phyloP scores from a whole-genome alignment of 106 monocot species.

The Acorus calamus region DNA sequence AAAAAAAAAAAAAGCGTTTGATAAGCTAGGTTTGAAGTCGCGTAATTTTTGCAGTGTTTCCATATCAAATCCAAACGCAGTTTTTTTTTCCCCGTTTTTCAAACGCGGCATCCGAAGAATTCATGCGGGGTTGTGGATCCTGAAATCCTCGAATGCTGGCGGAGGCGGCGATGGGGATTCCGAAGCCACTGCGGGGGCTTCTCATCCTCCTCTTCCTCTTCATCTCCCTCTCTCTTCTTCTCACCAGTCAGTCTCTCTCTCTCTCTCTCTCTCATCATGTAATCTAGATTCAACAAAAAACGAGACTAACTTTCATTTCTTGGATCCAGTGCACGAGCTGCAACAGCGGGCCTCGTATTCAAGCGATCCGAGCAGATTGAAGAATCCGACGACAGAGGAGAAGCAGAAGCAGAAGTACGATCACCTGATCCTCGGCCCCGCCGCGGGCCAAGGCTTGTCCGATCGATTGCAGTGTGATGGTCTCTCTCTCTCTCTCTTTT shows the following conservation, averaged over 20 bases:
- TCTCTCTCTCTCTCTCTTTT: conserved; percentile 1
- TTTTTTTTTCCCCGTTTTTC: too few species aligned
- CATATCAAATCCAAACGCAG: too few species aligned
- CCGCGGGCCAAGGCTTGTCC: conserved; percentile 71
- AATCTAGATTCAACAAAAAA: not conserved
- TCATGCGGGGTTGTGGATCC: too few species aligned
- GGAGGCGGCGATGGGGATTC: too few species aligned
- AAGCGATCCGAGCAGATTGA: not conserved
- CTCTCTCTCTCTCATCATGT: not conserved
- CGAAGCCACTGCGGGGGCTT: conserved; percentile 5
- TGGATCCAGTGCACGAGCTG: conserved; percentile 44
- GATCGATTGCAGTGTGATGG: conserved; percentile 86
- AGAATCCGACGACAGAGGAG: not conserved
- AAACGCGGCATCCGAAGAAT: too few species aligned
- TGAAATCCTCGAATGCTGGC: too few species aligned
- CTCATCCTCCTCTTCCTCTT: conserved; percentile 36
- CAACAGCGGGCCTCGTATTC: conserved; percentile 16
- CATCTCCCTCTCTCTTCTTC: conserved; percentile 40
- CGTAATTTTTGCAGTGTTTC: too few species aligned
- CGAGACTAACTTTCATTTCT: not conserved
- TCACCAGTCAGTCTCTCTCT: conserved; percentile 26
- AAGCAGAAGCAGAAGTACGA: conserved; percentile 32
- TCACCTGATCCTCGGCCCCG: conserved; percentile 63
- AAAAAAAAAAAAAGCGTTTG: too few species aligned
- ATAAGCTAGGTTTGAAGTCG: too few species aligned